Base-by-base conservation (phyloP, 2,329 filamentous ascomycete genomes). In the Corinectria fuckeliana region DNA sequence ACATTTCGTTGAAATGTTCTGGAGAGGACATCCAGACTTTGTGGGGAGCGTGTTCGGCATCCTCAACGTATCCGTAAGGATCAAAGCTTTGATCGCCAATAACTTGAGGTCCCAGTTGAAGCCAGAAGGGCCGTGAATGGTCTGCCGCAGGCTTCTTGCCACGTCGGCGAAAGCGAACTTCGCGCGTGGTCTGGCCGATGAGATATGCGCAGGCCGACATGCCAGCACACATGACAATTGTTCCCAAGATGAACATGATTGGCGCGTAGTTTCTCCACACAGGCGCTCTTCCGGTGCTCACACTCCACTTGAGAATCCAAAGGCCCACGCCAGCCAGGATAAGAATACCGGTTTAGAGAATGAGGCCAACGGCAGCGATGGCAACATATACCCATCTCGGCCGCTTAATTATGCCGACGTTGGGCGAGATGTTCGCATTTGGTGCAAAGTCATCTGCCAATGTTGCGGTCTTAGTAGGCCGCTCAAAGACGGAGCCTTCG, bases 81-180 rank as follows among this genome's bases (percentile, higher is more conserved):
- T 66, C 64, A 23, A 70, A 70, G 13, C 32, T 69, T 26, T 70
- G 68, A 32, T 70, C 68, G 5, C 65, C 67, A 3, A 69, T 58
- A n/a, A 57, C 50, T 13, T 69, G 65, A 3, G 48, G 50, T 0
- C 68, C 68, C 1, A 67, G 67, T 25, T 70, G 65, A 5, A 70
- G 39, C 67, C 67, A 69, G 13, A 63, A 32, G 3, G 69, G 28
- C 4, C 50, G 51, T 4, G 36, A 26, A 18, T 14, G n/a, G 26
- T 44, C 14, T 18, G 14, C 23, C 11, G 21, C n/a, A 5, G 41
- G 23, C 23, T 44, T 21, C n/a, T 45, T 44, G 10, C 14, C 44
- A 4, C 21, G 18, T 13, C 56, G 54, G 20, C 44, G 34, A 26
- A 58, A 63, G 4, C 41, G 34, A 38, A 58, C 36, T 13, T 69